Conservation (phyloP, 768 basidiomycete species). For the Stropharia rugosoannulata region DNA sequence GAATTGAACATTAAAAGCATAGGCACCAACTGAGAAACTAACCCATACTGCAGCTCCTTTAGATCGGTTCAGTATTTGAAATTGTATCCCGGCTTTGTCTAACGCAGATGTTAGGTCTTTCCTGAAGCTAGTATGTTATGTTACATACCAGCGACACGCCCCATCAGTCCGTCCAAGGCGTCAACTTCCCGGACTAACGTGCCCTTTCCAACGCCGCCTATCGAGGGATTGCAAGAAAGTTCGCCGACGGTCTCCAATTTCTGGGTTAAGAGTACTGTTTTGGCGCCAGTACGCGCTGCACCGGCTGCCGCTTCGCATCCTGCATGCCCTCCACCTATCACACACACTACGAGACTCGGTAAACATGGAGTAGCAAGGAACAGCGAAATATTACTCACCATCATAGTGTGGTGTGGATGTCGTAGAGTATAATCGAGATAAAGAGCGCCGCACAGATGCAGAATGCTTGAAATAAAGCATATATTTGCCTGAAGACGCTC, state of each 20-base stretch:
- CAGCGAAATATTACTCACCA: constrained; percentile 2
- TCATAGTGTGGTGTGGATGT: constrained; percentile 11
- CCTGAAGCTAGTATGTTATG: not conserved
- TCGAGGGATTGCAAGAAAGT: constrained; percentile 89
- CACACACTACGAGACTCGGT: constrained; percentile 49
- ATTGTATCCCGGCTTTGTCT: constrained; percentile 91
- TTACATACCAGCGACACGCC: constrained; percentile 68
- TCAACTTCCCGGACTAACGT: constrained; percentile 90
- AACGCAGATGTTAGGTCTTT: not conserved
- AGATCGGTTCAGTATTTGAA: constrained; percentile 80
- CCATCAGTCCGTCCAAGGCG: constrained; percentile 87
- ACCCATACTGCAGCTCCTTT: constrained; percentile 93
- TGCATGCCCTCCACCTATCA: constrained; percentile 92
- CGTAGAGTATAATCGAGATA: constrained; percentile 2
- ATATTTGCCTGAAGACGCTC: not conserved
- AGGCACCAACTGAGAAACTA: constrained; percentile 18
- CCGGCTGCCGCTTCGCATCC: constrained; percentile 92
- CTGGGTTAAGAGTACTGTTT: constrained; percentile 81
- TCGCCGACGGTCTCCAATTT: constrained; percentile 77
- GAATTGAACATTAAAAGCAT: not conserved
- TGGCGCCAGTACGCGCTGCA: constrained; percentile 79
- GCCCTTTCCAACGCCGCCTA: constrained; percentile 91
- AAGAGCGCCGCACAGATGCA: not conserved
- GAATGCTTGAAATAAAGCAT: not conserved
- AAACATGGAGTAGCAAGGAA: not conserved